Percentiles rank a stretch among this genome's conserved stretches.
phyloP scores from a whole-genome alignment of 1,284 basidiomycete genomes.

The Tylopilus sp. region DNA sequence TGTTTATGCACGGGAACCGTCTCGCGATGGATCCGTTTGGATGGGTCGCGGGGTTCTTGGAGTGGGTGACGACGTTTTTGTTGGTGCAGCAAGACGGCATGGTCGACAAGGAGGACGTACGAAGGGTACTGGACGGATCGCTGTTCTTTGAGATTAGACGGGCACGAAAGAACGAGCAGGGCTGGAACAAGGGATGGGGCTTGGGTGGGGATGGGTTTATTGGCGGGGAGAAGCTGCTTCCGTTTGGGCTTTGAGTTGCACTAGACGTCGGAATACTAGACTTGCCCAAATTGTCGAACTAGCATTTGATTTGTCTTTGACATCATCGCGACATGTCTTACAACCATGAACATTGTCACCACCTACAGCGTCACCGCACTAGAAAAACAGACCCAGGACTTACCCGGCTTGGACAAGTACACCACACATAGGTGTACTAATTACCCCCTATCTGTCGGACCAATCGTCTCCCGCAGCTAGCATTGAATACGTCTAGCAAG shows the following conservation, averaged over 20 bases:
- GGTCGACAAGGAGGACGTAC: constrained; percentile 32
- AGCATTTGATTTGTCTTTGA: constrained; percentile 8
- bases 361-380: not conserved
- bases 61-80: constrained; percentile 35
- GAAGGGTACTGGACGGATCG: constrained; percentile 30
- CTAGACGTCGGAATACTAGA: not conserved
- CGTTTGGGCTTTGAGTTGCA: constrained; percentile 26
- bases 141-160: constrained; percentile 29
- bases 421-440: constrained; percentile 10
- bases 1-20: constrained; percentile 34
- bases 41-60: constrained; percentile 33
- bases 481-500: constrained; percentile 55
- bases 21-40: constrained; percentile 40
- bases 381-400: constrained; percentile 32
- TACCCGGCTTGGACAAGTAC: constrained; percentile 49
- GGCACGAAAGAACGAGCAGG: constrained; percentile 16
- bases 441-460: not conserved
- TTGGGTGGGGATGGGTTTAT: constrained; percentile 32
- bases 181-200: constrained; percentile 34
- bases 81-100: constrained; percentile 28
- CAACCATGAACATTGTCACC: not conserved
- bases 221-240: constrained; percentile 30
- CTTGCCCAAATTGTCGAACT: constrained; percentile 3
- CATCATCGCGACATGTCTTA: not conserved
- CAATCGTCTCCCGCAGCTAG: constrained; percentile 28